phyloP scores from a whole-genome alignment of 2,329 filamentous ascomycete species.

The Sclerotinia borealis region DNA sequence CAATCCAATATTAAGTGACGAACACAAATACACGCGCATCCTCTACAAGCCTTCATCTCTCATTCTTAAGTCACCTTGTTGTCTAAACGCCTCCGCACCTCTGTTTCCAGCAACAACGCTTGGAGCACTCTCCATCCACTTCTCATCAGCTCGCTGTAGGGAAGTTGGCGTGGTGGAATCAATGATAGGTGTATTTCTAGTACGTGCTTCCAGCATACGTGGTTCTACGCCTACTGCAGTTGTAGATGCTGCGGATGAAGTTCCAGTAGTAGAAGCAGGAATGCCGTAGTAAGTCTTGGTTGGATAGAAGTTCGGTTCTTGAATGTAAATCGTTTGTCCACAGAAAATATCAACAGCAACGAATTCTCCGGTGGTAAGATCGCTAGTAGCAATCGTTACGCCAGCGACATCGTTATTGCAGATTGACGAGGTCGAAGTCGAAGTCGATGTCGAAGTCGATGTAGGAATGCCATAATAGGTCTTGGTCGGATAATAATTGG shows the following conservation, averaged over 20 bases:
- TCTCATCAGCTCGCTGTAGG: not conserved
- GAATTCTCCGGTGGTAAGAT: not conserved
- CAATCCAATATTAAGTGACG: not conserved
- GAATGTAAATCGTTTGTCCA: not conserved
- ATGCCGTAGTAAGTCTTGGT: not conserved
- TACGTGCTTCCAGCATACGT: not conserved
- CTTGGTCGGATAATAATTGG: not conserved
- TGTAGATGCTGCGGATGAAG: not conserved
- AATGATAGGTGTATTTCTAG: not conserved
- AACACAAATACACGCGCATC: not conserved
- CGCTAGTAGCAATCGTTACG: not conserved
- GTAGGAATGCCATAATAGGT: not conserved
- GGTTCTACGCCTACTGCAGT: too few relatives aligned
- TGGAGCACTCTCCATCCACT: not conserved
- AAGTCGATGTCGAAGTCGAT: too few relatives aligned
- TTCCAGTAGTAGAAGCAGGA: not conserved
- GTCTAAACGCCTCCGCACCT: not conserved
- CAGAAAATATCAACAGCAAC: not conserved
- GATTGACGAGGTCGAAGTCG: too few relatives aligned
- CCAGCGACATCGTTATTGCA: not conserved
- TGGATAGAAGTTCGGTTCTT: not conserved
- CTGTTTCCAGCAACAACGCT: not conserved
- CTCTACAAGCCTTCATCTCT: not conserved
- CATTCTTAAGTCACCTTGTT: not conserved
- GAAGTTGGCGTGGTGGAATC: not conserved